A percentile compares a stretch with the other conserved stretches of the same genome.
Conservation (phyloP, 176 grass and related monocot species). For the Poa pratensis region DNA sequence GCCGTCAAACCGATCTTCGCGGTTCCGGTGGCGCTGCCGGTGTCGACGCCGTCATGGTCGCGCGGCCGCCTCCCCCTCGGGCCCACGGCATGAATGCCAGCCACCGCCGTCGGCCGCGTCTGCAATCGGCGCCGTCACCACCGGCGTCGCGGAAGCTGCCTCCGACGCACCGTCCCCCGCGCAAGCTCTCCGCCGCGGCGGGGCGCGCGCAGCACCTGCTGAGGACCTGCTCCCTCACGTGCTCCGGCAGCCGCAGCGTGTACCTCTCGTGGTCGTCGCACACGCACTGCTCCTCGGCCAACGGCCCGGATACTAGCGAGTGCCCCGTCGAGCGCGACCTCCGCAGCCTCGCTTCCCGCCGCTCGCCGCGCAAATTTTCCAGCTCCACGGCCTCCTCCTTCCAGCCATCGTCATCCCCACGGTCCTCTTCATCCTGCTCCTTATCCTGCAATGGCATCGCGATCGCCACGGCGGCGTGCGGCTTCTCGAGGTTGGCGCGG, state of each 20-base stretch:
- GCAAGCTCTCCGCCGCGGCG: conserved; percentile 51
- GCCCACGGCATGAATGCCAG: conserved; percentile 51
- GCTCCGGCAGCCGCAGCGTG: conserved; percentile 73
- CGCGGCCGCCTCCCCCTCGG: neutral
- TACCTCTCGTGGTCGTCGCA: conserved; percentile 57
- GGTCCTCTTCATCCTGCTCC: neutral
- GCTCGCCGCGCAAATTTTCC: conserved; percentile 53
- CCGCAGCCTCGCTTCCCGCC: conserved; percentile 51
- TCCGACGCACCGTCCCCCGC: conserved; percentile 7
- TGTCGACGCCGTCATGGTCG: neutral
- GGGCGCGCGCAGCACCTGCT: conserved; percentile 37
- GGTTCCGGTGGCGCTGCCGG: neutral
- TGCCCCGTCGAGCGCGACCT: conserved; percentile 61
- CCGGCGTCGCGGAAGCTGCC: conserved; percentile 49
- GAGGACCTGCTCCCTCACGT: conserved; percentile 66
- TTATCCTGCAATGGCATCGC: conserved; percentile 17
- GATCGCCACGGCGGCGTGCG: neutral
- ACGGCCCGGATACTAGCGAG: conserved; percentile 25
- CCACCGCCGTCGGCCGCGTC: conserved; percentile 53
- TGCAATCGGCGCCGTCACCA: conserved; percentile 46
- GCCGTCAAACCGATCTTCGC: neutral
- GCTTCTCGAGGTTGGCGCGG: conserved; percentile 64
- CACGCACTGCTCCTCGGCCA: conserved; percentile 23
- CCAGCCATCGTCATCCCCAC: conserved; percentile 37
- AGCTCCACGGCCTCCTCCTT: conserved; percentile 66